These are phyloP conservation scores for Phenoliferia sp. DNA, from an alignment of 1,284 basidiomycete species.

Conservation along the genomic window DNA sequence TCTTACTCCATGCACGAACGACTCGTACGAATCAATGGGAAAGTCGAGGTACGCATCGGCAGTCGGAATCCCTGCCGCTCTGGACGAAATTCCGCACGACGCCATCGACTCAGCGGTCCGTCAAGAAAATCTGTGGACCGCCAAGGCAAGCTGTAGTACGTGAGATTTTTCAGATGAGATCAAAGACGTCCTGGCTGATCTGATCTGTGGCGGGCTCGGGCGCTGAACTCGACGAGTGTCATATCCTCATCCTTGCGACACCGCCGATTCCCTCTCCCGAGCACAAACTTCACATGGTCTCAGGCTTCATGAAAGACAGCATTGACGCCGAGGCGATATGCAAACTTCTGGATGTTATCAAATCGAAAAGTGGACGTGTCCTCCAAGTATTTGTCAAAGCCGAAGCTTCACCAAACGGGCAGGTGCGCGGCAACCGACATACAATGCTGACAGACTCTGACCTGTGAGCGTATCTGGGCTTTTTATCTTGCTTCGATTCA, in stretches of 20 bases:
- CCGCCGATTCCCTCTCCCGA: background rate
- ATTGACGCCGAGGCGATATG: slow-evolving; percentile 3
- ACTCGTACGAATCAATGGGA: slow-evolving; percentile 8
- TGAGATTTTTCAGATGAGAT: background rate
- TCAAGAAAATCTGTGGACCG: background rate
- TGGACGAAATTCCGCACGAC: background rate
- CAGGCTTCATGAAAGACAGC: slow-evolving; percentile 2
- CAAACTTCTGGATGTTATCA: background rate
- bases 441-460: slow-evolving; percentile 8
- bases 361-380: background rate
- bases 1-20: background rate
- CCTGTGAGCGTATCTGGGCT: background rate
- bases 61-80: slow-evolving; percentile 1
- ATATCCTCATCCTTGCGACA: slow-evolving; percentile 4
- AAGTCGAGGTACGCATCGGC: slow-evolving; percentile 2
- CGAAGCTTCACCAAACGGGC: slow-evolving; percentile 4
- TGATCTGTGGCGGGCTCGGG: background rate
- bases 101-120: background rate
- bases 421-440: slow-evolving; percentile 1
- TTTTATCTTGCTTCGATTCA: background rate
- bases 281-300: background rate
- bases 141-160: slow-evolving; percentile 4
- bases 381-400: slow-evolving; percentile 10
- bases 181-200: background rate
- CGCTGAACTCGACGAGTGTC: slow-evolving; percentile 9